phyloP scores from a whole-genome alignment of 805 yeast species.

The Candida sanyiensis region DNA sequence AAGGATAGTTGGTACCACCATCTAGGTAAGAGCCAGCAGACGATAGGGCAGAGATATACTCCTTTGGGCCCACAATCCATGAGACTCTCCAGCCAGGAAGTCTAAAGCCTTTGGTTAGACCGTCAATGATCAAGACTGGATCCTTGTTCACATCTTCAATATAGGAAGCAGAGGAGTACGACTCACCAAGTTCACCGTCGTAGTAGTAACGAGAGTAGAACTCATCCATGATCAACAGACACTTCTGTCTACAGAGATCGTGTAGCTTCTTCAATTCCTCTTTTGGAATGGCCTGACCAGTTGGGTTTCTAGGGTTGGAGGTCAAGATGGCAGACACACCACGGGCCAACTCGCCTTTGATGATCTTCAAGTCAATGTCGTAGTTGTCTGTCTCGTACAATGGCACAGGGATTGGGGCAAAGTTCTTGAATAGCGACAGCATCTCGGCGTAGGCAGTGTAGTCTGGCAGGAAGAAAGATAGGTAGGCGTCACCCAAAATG shows the following conservation, averaged over 20 bases:
- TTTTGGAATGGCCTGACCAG: constrained; percentile 47
- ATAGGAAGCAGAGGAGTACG: constrained; percentile 44
- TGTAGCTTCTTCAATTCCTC: constrained; percentile 44
- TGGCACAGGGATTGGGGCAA: constrained; percentile 59
- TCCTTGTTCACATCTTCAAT: constrained; percentile 51
- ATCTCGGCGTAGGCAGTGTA: constrained; percentile 63
- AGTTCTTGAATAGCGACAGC: constrained; percentile 56
- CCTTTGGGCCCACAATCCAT: constrained; percentile 60
- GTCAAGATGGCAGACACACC: constrained; percentile 56
- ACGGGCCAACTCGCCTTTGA: constrained; percentile 45
- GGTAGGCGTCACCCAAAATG: constrained; percentile 50
- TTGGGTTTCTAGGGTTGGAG: constrained; percentile 59
- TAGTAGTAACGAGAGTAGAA: constrained; percentile 56
- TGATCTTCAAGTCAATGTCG: constrained; percentile 46
- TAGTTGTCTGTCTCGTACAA: constrained; percentile 51
- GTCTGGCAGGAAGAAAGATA: constrained; percentile 56
- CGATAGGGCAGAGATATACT: constrained; percentile 47
- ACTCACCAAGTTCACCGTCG: constrained; percentile 47
- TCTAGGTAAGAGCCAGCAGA: constrained; percentile 57
- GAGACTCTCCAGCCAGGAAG: constrained; percentile 62
- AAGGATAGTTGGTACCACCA: constrained; percentile 58
- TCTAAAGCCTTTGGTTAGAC: constrained; percentile 55
- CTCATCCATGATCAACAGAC: constrained; percentile 59
- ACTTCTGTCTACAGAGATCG: constrained; percentile 43
- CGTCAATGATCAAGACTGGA: constrained; percentile 55